Evolutionary conservation across 805 yeast genomes (phyloP), one percentile per base, ranked within the genome.

Genomic region (Lipomyces mesembrius): DNA sequence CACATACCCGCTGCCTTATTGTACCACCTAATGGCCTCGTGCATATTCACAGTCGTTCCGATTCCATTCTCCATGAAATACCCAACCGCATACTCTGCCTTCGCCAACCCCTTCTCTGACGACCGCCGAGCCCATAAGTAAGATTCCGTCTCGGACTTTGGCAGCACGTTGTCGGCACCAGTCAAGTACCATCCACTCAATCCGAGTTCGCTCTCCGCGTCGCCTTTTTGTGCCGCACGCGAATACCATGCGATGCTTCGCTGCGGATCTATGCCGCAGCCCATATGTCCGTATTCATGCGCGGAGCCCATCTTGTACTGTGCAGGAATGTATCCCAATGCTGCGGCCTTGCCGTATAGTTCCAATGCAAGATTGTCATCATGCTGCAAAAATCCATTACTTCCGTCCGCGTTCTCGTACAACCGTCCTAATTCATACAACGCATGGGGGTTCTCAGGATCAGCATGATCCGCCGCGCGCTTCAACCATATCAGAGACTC

Each of bases 101-200:
- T 86, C 2, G 86, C 83, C 57, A 87, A 79, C 20, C 90, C 91
- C 69, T 84, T 84, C 66, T 87, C 88, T 0, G 91, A 79, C 3
- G 92, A 88, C 71, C 84, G 85, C n/a, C 84, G 78, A 3, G 92
- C 91, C 94, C 95, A 90, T 32, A 87, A 75, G 70, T 87, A 88
- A 0, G 93, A 92, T 74, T 90, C 92, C 32, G 83, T 83, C 69
- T 87, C 89, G 73, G 84, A 84, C 58, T 85, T 85, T 59, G 81
- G 79, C 59, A 90, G 77, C 5, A 87, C 80, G 0, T 84, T 87
- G 17, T 82, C 82, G 0, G 88, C 86, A 0, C 95, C 95, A 0
- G 94, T 88, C 63, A 90, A 81, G 74, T 88, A 89, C 95, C 95
- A 90, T 20, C 92, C 92, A 66, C 89, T 85, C 46, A 90, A 77